These are phyloP conservation scores for Cantharellus anzutake DNA, from an alignment of 768 basidiomycete genomes.

Conservation along the genomic window DNA sequence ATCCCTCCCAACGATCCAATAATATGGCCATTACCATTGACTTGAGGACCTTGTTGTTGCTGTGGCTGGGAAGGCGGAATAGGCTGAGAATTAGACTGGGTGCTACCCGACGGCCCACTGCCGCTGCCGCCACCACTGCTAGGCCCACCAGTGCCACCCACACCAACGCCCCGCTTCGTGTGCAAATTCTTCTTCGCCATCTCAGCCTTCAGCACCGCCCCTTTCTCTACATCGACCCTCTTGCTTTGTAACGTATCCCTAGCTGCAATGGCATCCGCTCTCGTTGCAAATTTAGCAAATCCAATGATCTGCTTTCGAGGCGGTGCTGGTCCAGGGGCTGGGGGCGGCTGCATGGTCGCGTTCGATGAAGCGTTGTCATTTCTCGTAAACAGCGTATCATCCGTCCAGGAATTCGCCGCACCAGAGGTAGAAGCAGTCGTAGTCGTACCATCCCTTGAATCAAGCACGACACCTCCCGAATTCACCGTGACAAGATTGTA, in stretches of 20 bases:
- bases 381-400: neutral
- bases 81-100: no score
- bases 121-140: no score
- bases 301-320: slow-evolving; percentile 95
- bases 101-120: no score
- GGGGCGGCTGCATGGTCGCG: slow-evolving; percentile 5
- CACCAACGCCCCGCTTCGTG: slow-evolving; percentile 80
- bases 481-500: slow-evolving; percentile 72
- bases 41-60: no score
- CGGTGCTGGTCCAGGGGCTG: slow-evolving; percentile 17
- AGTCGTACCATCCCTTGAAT: slow-evolving; percentile 17
- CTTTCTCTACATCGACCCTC: slow-evolving; percentile 83
- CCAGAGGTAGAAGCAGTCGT: slow-evolving; percentile 1
- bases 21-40: no score
- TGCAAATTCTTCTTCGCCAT: slow-evolving; percentile 99
- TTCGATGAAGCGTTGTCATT: neutral
- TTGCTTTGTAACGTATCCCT: slow-evolving; percentile 76
- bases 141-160: slow-evolving; percentile 18
- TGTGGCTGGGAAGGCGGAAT: no score
- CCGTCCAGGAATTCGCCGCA: neutral
- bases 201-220: slow-evolving; percentile 86
- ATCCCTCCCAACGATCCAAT: no score
- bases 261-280: slow-evolving; percentile 73
- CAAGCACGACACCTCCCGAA: slow-evolving; percentile 68
- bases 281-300: slow-evolving; percentile 85